Conservation (phyloP, 805 yeast species). For the Pichia scutulata region DNA sequence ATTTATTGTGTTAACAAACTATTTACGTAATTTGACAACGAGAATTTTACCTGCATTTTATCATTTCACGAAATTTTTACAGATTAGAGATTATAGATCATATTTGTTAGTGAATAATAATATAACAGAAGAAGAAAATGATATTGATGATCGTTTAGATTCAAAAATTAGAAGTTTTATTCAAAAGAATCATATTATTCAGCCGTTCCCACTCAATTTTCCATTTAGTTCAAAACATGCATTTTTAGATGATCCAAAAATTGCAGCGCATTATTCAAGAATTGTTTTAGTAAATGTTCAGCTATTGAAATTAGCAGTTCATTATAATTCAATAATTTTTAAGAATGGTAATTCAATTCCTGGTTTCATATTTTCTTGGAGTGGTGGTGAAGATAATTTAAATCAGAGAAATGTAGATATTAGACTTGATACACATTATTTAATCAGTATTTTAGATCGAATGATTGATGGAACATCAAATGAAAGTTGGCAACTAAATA, state of each 20-base stretch:
- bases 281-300: constrained; percentile 19
- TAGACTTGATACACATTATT: constrained; percentile 19
- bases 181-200: constrained; percentile 19
- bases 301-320: constrained; percentile 12
- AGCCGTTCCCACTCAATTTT: constrained; percentile 23
- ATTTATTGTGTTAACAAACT: constrained; percentile 17
- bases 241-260: constrained; percentile 14
- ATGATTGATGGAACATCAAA: constrained; percentile 17
- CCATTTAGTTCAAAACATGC: constrained; percentile 16
- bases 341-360: constrained; percentile 4
- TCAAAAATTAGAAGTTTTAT: constrained; percentile 18
- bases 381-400: constrained; percentile 7
- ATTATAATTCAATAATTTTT: constrained; percentile 7
- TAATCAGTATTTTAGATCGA: constrained; percentile 15
- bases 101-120: constrained; percentile 12
- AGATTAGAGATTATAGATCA: constrained; percentile 17
- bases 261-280: constrained; percentile 15
- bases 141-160: neutral
- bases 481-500: constrained; percentile 19
- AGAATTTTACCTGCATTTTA: constrained; percentile 21
- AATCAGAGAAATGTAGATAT: constrained; percentile 6
- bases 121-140: constrained; percentile 15
- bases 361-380: constrained; percentile 14
- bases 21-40: constrained; percentile 17
- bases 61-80: constrained; percentile 12